These are phyloP conservation scores for Cymodocea nodosa DNA, from an alignment of 116 monocot species.

Conservation along the genomic window DNA sequence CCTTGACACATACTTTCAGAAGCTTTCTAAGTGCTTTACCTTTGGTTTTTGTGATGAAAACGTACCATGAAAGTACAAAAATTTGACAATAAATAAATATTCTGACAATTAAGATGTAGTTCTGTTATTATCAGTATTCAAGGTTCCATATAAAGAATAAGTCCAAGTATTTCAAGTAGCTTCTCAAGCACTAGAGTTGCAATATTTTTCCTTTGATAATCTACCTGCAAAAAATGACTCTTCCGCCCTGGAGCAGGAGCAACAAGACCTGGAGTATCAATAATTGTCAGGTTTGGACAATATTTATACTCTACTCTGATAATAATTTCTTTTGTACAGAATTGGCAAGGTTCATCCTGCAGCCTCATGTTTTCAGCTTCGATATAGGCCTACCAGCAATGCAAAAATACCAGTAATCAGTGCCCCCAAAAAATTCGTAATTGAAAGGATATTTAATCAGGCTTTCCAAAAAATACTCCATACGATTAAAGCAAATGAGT, in stretches of 20 bases:
- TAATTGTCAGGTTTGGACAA: conserved; percentile 81
- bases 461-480: too few relatives aligned
- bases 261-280: conserved; percentile 81
- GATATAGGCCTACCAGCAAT: conserved; percentile 50
- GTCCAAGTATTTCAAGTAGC: neutral
- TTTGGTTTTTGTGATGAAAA: too few relatives aligned
- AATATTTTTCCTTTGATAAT: neutral
- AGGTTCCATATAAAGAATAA: neutral
- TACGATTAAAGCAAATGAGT: too few relatives aligned
- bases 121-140: neutral
- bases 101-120: neutral
- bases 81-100: too few relatives aligned
- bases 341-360: conserved; percentile 69
- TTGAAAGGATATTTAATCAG: too few relatives aligned
- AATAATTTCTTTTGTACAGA: conserved; percentile 70
- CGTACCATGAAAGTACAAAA: too few relatives aligned
- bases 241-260: conserved; percentile 75
- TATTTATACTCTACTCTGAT: conserved; percentile 68
- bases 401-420: neutral
- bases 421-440: too few relatives aligned
- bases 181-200: neutral
- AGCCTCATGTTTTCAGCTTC: conserved; percentile 88
- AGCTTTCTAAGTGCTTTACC: too few relatives aligned
- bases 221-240: conserved; percentile 62
- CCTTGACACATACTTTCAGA: too few relatives aligned